These are phyloP conservation scores for Cryptococcus hybrid DNA, from an alignment of 1,284 basidiomycete species.

Conservation along the genomic window DNA sequence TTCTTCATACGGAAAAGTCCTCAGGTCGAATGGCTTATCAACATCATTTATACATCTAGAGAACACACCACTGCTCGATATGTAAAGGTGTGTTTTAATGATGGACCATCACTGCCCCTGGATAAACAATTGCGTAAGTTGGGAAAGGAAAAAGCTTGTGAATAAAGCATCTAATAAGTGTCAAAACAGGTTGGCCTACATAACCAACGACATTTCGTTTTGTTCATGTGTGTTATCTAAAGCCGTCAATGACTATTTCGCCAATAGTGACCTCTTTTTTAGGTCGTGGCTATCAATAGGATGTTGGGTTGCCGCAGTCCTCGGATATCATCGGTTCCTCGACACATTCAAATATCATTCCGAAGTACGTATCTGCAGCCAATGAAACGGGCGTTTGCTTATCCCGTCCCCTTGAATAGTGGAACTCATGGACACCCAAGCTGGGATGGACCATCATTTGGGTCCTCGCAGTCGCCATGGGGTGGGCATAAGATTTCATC, in stretches of 20 bases:
- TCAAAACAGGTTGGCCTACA: slow-evolving; percentile 67
- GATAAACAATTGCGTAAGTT: slow-evolving; percentile 85
- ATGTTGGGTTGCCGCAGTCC: slow-evolving; percentile 58
- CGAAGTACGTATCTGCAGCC: slow-evolving; percentile 43
- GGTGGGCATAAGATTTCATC: slow-evolving; percentile 39
- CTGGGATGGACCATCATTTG: slow-evolving; percentile 70
- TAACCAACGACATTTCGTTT: slow-evolving; percentile 93
- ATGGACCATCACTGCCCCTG: slow-evolving; percentile 94
- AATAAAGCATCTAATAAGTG: not conserved
- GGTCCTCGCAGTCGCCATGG: slow-evolving; percentile 68
- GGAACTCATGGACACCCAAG: slow-evolving; percentile 66
- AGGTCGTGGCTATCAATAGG: slow-evolving; percentile 72
- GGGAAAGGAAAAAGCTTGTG: not conserved
- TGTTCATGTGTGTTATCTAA: slow-evolving; percentile 72
- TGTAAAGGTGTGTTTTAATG: slow-evolving; percentile 91
- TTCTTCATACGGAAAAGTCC: slow-evolving; percentile 52
- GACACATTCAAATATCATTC: slow-evolving; percentile 57
- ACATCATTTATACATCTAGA: slow-evolving; percentile 53
- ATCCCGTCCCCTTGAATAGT: slow-evolving; percentile 47
- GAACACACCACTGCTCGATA: slow-evolving; percentile 92
- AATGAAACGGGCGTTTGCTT: slow-evolving; percentile 30
- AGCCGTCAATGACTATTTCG: not conserved
- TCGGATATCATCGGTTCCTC: slow-evolving; percentile 56
- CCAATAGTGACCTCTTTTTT: slow-evolving; percentile 15
- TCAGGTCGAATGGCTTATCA: not conserved